A percentile compares a stretch with the other conserved stretches of the same genome.
phyloP scores from a whole-genome alignment of 2,329 filamentous ascomycete species.

The Keithomyces neogunnii region DNA sequence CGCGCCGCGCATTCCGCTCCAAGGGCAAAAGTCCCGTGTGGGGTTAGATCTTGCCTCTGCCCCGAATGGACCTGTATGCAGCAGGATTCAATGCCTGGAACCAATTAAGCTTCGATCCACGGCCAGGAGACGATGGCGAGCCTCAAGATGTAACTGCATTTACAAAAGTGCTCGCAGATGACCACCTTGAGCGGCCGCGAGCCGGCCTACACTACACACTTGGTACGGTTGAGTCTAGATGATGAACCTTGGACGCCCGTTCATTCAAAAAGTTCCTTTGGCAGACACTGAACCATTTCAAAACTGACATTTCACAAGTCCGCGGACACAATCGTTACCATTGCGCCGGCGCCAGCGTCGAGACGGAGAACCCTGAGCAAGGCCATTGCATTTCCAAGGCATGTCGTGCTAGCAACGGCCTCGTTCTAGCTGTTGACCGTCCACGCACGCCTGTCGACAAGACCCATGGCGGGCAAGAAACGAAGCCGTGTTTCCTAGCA shows the following conservation, averaged over 20 bases:
- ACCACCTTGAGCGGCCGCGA: constrained; percentile 24
- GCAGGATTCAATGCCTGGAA: constrained; percentile 51
- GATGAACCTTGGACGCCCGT: background rate
- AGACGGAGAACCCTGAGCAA: background rate
- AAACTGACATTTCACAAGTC: constrained; percentile 1
- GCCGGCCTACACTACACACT: constrained; percentile 36
- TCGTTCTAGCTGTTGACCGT: background rate
- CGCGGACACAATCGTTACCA: background rate
- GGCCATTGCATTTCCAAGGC: background rate
- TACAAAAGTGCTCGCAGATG: constrained; percentile 28
- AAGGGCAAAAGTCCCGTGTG: constrained; percentile 1
- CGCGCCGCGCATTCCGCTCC: background rate
- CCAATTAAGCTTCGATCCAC: constrained; percentile 36
- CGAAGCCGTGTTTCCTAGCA: constrained; percentile 8
- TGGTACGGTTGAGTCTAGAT: constrained; percentile 25
- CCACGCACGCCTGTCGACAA: background rate
- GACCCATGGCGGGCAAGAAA: background rate
- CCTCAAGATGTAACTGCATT: constrained; percentile 39
- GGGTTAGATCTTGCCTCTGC: background rate
- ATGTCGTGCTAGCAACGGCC: constrained; percentile 3
- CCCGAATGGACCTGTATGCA: constrained; percentile 41
- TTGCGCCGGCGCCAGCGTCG: constrained; percentile 3
- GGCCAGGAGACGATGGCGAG: constrained; percentile 17
- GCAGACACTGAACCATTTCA: background rate
- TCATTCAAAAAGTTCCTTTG: background rate